Evolutionary conservation across 129 eudicot species (phyloP).

Genomic region (Escallonia herrerae): DNA sequence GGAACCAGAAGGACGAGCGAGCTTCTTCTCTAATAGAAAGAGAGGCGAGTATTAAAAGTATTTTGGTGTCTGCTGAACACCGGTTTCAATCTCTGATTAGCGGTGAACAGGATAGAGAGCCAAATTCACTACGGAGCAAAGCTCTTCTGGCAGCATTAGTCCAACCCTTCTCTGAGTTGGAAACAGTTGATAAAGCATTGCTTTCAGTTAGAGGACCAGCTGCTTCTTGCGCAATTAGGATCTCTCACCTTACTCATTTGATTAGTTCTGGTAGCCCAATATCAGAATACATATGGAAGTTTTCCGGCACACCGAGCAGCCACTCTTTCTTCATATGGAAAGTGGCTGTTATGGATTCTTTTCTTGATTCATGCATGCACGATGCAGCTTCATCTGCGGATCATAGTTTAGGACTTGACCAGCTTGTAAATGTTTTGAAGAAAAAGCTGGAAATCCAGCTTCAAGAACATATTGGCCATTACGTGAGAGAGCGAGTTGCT

Average conservation of each 20-base stretch:
- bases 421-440: conserved; percentile 63
- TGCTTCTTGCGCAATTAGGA: conserved; percentile 39
- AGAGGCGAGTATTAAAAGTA: conserved; percentile 53
- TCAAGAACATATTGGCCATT: conserved; percentile 65
- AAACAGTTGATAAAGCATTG: conserved; percentile 57
- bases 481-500: conserved; percentile 63
- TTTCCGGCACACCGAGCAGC: conserved; percentile 44
- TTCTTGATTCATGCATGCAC: conserved; percentile 82
- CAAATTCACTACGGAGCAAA: conserved; percentile 43
- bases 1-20: conserved; percentile 85
- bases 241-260: conserved; percentile 37
- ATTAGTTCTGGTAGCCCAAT: conserved; percentile 53
- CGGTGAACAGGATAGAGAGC: conserved; percentile 43
- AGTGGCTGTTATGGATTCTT: conserved; percentile 64
- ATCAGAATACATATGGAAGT: conserved; percentile 69
- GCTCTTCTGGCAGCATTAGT: conserved; percentile 51
- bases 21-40: conserved; percentile 51
- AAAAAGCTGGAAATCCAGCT: conserved; percentile 61
- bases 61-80: conserved; percentile 54
- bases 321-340: conserved; percentile 93
- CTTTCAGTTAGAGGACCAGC: conserved; percentile 30
- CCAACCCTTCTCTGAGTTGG: conserved; percentile 76
- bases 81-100: conserved; percentile 50
- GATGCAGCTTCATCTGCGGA: conserved; percentile 69
- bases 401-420: conserved; percentile 81